Evolutionary conservation across 2,329 filamentous ascomycete genomes (phyloP), one percentile per base, ranked within the genome.

Genomic region (Corynespora cassiicola): DNA sequence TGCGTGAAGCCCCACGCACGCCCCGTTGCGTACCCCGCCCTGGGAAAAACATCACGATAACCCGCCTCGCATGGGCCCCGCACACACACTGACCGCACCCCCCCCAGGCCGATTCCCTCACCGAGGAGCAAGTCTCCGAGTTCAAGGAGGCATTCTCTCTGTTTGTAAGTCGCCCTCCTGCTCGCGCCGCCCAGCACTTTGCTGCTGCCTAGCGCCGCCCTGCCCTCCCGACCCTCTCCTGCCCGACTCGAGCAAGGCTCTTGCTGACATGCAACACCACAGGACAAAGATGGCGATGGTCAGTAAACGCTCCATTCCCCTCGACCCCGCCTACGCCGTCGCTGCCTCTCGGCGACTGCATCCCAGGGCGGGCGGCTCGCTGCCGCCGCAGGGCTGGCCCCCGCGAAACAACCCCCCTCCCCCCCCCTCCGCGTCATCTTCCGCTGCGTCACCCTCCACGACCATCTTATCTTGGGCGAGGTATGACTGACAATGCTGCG

Each of bases 81-180:
- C 31, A 21, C 45, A 36, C 15, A 26, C 15, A 18, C 66, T 68
- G 43, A 69, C 62, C 25, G 7, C 7, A n/a, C n/a, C 31, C 38
- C 17, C 21, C 32, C 42, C 72, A 97, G 92, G 92, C 92, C 73
- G 94, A 99, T 74, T 92, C 92, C 74, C 87, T 99, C 69, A 97
- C 94, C 64, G 94, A 99, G 82, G 94, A 99, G 80, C 94, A 99
- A 84, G 94, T 99, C 73, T 97, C 94, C 72, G 94, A 99, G 80
- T 99, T 97, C 82, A 99, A 97, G 88, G 94, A 99, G 80, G 94
- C 94, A 39, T 99, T 99, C 79, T 99, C 94, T 73, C 89, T 99
- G 58, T 99, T 99, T 76, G 94, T 99, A 86, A 86, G 94, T 85
- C 38, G 24, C 39, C 45, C 28, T 27, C 11, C 17, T 15, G 23